Evolutionary conservation across 2,329 filamentous ascomycete genomes (phyloP).

Genomic region (Conoideocrella luteorostrata): DNA sequence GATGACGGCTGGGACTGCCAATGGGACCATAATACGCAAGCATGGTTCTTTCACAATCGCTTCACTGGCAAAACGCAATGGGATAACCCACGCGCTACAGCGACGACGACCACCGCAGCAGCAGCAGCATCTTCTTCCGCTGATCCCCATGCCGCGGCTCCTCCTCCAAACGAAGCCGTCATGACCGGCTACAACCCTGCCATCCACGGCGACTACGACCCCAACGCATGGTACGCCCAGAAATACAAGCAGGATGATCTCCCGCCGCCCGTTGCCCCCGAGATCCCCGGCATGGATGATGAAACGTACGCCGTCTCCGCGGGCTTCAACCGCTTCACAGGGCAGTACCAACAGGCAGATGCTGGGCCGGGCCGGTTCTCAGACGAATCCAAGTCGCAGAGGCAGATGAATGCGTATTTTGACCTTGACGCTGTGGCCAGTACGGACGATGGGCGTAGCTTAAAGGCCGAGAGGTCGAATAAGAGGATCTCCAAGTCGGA

Average conservation of each 20-base stretch:
- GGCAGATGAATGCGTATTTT: constrained; percentile 93
- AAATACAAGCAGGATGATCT: constrained; percentile 35
- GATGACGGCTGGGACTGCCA: constrained; percentile 75
- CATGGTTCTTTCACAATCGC: constrained; percentile 81
- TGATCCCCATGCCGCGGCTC: constrained; percentile 23
- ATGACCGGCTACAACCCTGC: constrained; percentile 87
- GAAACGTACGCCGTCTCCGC: constrained; percentile 60
- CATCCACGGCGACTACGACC: constrained; percentile 94
- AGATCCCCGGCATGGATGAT: constrained; percentile 29
- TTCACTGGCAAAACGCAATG: constrained; percentile 71
- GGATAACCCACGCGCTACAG: constrained; percentile 75
- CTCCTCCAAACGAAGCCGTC: constrained; percentile 29
- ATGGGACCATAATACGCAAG: constrained; percentile 63
- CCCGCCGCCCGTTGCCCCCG: constrained; percentile 21
- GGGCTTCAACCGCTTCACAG: constrained; percentile 88
- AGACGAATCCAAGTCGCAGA: constrained; percentile 77
- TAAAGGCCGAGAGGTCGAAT: constrained; percentile 82
- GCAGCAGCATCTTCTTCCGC: constrained; percentile 18
- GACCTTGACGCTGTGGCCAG: constrained; percentile 94
- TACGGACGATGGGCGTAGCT: constrained; percentile 78
- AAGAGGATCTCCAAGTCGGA: constrained; percentile 83
- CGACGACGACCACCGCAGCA: constrained; percentile 27
- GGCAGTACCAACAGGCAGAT: constrained; percentile 66
- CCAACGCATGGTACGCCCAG: constrained; percentile 88
- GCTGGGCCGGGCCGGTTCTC: constrained; percentile 69